These are phyloP conservation scores for Monosporascus cannonballus DNA, from an alignment of 2,329 filamentous ascomycete genomes.

Conservation along the genomic window DNA sequence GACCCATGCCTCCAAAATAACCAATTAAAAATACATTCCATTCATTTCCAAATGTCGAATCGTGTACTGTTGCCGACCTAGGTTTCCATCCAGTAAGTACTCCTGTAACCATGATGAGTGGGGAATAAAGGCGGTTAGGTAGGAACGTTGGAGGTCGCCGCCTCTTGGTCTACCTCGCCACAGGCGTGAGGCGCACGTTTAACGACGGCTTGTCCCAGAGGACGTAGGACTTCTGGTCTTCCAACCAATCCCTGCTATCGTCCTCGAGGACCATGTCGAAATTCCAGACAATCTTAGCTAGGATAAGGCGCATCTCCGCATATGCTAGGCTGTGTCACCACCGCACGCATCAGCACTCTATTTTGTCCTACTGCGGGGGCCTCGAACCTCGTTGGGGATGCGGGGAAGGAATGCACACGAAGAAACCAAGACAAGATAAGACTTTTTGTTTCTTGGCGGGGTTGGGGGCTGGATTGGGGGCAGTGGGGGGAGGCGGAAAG, in stretches of 20 bases:
- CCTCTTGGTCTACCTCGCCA: neutral
- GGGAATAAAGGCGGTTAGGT: too few relatives aligned
- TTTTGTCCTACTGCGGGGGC: neutral
- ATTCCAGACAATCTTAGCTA: constrained; percentile 32
- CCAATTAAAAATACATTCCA: too few relatives aligned
- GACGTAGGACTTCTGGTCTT: constrained; percentile 25
- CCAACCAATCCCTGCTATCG: constrained; percentile 22
- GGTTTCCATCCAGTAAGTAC: too few relatives aligned
- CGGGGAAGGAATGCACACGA: too few relatives aligned
- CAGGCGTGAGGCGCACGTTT: constrained; percentile 23
- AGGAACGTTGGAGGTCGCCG: too few relatives aligned
- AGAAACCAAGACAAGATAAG: too few relatives aligned
- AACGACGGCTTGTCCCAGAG: constrained; percentile 30
- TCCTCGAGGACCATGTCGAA: constrained; percentile 30
- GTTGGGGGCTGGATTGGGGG: neutral
- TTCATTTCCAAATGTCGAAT: too few relatives aligned
- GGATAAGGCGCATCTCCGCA: constrained; percentile 34
- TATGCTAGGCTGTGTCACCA: constrained; percentile 30
- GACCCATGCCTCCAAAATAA: too few relatives aligned
- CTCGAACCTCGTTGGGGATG: too few relatives aligned
- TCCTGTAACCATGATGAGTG: too few relatives aligned
- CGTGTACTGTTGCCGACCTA: too few relatives aligned
- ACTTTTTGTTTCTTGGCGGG: neutral
- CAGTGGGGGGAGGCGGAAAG: neutral
- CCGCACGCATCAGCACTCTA: constrained; percentile 2